These are phyloP conservation scores for Atalantia buxifolia DNA, from an alignment of 345 rosid species.

Conservation along the genomic window DNA sequence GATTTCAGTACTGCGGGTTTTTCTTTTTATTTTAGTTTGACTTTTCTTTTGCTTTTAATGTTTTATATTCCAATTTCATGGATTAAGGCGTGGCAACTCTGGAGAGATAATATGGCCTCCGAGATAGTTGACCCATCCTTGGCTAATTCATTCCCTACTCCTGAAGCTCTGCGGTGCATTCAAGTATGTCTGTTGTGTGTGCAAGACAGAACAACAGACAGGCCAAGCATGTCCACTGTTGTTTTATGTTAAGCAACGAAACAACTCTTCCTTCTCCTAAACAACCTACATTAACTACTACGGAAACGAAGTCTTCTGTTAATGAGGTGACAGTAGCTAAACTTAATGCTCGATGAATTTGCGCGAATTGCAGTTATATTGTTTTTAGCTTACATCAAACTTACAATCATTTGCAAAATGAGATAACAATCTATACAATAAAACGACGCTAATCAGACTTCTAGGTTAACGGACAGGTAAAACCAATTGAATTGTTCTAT, in stretches of 20 bases:
- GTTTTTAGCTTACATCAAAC: too few species aligned
- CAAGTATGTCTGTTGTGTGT: conserved; percentile 18
- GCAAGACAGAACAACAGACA: neutral
- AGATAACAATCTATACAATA: too few species aligned
- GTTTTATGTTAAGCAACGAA: conserved; percentile 13
- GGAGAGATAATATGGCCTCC: neutral
- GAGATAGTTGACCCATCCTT: conserved; percentile 4
- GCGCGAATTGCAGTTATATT: too few species aligned
- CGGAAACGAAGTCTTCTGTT: neutral
- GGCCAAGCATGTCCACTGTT: conserved; percentile 14
- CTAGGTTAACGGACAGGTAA: too few species aligned
- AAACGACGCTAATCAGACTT: too few species aligned
- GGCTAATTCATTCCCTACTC: neutral
- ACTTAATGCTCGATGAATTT: neutral
- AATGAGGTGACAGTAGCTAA: neutral
- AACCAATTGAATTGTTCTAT: too few species aligned
- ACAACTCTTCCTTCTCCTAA: conserved; percentile 9
- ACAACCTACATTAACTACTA: neutral
- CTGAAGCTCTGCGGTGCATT: neutral
- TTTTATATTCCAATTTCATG: neutral
- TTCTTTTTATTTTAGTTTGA: too few species aligned
- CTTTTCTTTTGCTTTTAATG: too few species aligned
- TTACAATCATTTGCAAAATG: too few species aligned
- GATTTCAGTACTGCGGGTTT: too few species aligned
- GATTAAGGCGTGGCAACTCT: neutral